These are phyloP conservation scores for Logfia minima DNA, from an alignment of 129 eudicot species.

Conservation along the genomic window DNA sequence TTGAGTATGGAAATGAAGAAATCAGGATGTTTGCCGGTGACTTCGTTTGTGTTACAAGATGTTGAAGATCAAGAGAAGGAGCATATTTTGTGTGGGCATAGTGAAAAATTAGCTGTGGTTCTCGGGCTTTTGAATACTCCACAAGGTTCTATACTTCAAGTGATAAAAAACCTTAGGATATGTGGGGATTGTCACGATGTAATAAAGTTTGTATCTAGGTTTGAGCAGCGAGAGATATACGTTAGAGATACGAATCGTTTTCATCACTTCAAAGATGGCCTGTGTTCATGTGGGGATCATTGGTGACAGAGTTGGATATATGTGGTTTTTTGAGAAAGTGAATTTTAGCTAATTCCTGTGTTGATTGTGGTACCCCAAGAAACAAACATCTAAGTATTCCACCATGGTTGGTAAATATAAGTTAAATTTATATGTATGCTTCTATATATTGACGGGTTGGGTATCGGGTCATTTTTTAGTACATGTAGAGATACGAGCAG, in stretches of 20 bases:
- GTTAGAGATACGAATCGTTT: constrained; percentile 88
- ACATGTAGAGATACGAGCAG: too few relatives aligned
- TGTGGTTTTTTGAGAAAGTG: background rate
- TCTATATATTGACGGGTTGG: too few relatives aligned
- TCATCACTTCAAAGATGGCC: constrained; percentile 83
- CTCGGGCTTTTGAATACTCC: constrained; percentile 76
- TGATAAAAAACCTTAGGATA: constrained; percentile 83
- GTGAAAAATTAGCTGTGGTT: constrained; percentile 87
- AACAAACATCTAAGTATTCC: background rate
- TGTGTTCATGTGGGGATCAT: constrained; percentile 91
- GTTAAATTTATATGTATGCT: background rate
- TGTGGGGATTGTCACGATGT: constrained; percentile 80
- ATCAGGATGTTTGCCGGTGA: constrained; percentile 56
- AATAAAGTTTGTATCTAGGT: constrained; percentile 68
- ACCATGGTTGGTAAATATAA: background rate
- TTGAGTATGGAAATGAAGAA: constrained; percentile 67
- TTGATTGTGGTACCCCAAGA: background rate
- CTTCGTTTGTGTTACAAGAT: constrained; percentile 82
- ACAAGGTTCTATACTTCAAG: constrained; percentile 63
- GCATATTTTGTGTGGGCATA: constrained; percentile 84
- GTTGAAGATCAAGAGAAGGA: constrained; percentile 98
- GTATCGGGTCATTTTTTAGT: too few relatives aligned
- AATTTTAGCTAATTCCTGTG: background rate
- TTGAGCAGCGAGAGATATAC: constrained; percentile 70
- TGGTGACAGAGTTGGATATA: constrained; percentile 49